A percentile compares a stretch with the other conserved stretches of the same genome.
These are phyloP conservation scores for Fusarium metavorans DNA, from an alignment of 2,329 filamentous ascomycete genomes.

Conservation along the genomic window DNA sequence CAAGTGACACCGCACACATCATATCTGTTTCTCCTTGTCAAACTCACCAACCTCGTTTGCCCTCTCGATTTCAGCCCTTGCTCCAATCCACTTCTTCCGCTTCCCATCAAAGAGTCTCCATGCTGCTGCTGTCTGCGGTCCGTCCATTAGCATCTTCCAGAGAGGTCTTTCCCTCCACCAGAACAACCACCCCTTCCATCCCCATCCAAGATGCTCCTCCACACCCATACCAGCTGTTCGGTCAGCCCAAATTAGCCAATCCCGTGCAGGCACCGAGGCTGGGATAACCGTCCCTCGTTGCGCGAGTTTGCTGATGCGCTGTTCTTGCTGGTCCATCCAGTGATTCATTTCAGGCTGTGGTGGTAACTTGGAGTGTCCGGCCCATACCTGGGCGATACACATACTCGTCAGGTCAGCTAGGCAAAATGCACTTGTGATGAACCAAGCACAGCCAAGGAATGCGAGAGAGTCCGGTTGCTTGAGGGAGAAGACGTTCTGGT, in stretches of 20 bases:
- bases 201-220: conserved; percentile 54
- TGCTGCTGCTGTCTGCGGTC: conserved; percentile 30
- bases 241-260: conserved; percentile 43
- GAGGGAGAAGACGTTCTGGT: conserved; percentile 58
- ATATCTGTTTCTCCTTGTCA: background rate
- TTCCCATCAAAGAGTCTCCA: background rate
- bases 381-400: conserved; percentile 47
- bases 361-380: conserved; percentile 47
- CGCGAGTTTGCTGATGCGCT: background rate
- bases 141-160: conserved; percentile 50
- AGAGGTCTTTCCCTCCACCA: conserved; percentile 54
- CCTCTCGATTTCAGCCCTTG: background rate
- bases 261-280: conserved; percentile 35
- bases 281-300: conserved; percentile 38
- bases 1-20: background rate
- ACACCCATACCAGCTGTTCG: conserved; percentile 55
- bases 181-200: conserved; percentile 54
- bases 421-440: conserved; percentile 41
- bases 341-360: conserved; percentile 48
- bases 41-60: background rate
- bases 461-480: conserved; percentile 56
- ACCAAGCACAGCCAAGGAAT: conserved; percentile 45
- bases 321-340: conserved; percentile 29
- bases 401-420: conserved; percentile 47
- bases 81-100: background rate